Base-by-base conservation (phyloP, 176 grass and related monocot genomes). In the Oryza officinalis region DNA sequence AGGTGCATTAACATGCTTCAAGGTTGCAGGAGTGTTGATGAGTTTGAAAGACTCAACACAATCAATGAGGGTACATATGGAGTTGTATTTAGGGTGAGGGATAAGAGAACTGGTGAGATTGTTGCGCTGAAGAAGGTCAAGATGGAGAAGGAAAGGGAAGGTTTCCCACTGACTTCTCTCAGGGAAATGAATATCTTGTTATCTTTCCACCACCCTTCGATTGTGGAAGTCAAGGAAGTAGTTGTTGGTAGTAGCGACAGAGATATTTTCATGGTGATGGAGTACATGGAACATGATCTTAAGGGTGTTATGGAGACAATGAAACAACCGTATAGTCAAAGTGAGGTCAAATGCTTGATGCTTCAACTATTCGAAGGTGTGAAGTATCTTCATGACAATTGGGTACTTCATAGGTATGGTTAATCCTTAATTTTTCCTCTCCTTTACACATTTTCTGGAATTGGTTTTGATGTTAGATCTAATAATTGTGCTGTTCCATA, bases 241-340 rank as follows among this genome's bases (percentile, higher is more conserved):
- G 93, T 98, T 31, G 93, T 94, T 67, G 96, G 96, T 65, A 87
- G 83, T 59, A 86, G 49, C 30, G 71, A 87, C 38, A 79, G 91
- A 71, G 90, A 88, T 81, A 98, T 91, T 63, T 96, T 92, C 71
- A 95, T 98, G 96, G 96, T 98, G 38, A 96, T 98, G 96, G 96
- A 98, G 66, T 98, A 98, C 76, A 98, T 98, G 96, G 96, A 98
- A 46, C 96, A 98, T 27, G 96, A 96, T 84, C 80, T 98, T 49
- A 98, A 98, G 80, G 96, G 85, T 28, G 78, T 96, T 67, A 98
- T 96, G 96, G 96, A 98, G 73, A 80, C 80, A 8, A 96, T 98
- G 93, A 92, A 95, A 57, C 93, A 96, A 63, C 96, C 93, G 20
- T 98, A 92, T 84, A 90, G 83, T 68, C 96, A 96, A 74, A 98